Conservation (phyloP, 257 asterid genomes). For the Dorcoceras hygrometricum region DNA sequence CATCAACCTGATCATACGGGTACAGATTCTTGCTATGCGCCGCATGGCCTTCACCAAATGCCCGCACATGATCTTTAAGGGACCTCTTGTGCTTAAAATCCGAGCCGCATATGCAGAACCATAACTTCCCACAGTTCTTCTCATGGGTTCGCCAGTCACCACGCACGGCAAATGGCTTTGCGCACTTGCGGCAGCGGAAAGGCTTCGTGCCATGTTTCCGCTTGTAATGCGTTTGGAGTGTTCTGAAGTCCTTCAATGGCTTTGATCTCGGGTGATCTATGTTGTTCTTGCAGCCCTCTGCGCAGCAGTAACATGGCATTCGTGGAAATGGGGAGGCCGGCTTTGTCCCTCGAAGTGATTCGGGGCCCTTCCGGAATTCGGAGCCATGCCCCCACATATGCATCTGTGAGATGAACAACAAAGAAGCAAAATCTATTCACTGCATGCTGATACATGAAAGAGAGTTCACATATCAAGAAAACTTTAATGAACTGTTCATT, state of each 20-base stretch:
- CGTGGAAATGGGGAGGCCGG: slow-evolving; percentile 60
- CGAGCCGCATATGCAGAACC: slow-evolving; percentile 91
- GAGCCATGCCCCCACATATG: slow-evolving; percentile 98
- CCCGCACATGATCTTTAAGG: slow-evolving; percentile 72
- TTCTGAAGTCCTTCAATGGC: slow-evolving; percentile 84
- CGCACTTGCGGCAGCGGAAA: slow-evolving; percentile 66
- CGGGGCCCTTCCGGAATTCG: slow-evolving; percentile 84
- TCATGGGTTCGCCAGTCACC: slow-evolving; percentile 98
- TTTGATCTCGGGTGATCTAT: slow-evolving; percentile 67
- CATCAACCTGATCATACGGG: slow-evolving; percentile 22
- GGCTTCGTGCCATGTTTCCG: slow-evolving; percentile 81
- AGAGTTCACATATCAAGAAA: background rate
- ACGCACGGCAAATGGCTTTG: slow-evolving; percentile 73
- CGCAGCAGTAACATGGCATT: slow-evolving; percentile 85
- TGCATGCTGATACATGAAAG: background rate
- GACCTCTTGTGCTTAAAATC: slow-evolving; percentile 92
- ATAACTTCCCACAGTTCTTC: slow-evolving; percentile 76
- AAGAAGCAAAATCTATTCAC: background rate
- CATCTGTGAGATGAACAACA: slow-evolving; percentile 40
- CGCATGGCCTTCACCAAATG: slow-evolving; percentile 79
- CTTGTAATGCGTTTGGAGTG: slow-evolving; percentile 89
- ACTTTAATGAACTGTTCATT: background rate
- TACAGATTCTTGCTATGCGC: slow-evolving; percentile 52
- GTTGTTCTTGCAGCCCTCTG: slow-evolving; percentile 93
- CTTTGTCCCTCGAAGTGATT: slow-evolving; percentile 73